phyloP scores from a whole-genome alignment of 1,284 basidiomycete genomes.

The Microbotryum intermedium region DNA sequence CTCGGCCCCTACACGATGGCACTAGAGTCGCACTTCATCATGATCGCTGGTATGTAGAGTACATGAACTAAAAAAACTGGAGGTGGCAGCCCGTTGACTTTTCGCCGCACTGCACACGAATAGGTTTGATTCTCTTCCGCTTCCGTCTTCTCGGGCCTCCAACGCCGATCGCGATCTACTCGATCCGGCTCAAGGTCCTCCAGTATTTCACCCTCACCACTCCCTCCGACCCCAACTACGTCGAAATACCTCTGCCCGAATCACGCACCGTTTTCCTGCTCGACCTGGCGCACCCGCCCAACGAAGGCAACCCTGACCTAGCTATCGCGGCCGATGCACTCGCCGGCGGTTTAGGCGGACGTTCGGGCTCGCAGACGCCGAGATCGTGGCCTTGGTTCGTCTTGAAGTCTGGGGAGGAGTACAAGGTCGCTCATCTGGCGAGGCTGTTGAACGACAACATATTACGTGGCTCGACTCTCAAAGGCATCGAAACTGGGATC shows the following conservation, averaged over 20 bases:
- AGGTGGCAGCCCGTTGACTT: not conserved
- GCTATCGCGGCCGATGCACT: not conserved
- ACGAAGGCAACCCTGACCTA: not conserved
- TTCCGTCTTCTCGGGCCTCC: not conserved
- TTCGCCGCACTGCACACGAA: not conserved
- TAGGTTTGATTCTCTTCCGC: slow-evolving; percentile 1
- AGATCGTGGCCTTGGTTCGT: not conserved
- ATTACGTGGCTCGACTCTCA: not conserved
- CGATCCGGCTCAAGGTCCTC: not conserved
- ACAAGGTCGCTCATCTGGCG: not conserved
- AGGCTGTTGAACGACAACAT: slow-evolving; percentile 2
- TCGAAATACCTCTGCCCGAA: not conserved
- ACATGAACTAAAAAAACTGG: not conserved
- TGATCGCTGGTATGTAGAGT: slow-evolving; percentile 9
- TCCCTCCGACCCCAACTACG: not conserved
- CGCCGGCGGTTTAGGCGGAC: not conserved
- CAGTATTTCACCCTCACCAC: not conserved
- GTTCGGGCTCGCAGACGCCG: not conserved
- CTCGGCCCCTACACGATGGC: slow-evolving; percentile 22
- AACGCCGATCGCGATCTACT: not conserved
- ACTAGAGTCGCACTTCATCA: slow-evolving; percentile 19
- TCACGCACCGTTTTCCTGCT: not conserved
- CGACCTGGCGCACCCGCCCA: not conserved
- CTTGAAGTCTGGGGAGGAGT: not conserved
- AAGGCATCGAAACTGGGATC: not conserved